These are phyloP conservation scores for Starmerella vitae DNA, from an alignment of 805 yeast genomes.

Conservation along the genomic window DNA sequence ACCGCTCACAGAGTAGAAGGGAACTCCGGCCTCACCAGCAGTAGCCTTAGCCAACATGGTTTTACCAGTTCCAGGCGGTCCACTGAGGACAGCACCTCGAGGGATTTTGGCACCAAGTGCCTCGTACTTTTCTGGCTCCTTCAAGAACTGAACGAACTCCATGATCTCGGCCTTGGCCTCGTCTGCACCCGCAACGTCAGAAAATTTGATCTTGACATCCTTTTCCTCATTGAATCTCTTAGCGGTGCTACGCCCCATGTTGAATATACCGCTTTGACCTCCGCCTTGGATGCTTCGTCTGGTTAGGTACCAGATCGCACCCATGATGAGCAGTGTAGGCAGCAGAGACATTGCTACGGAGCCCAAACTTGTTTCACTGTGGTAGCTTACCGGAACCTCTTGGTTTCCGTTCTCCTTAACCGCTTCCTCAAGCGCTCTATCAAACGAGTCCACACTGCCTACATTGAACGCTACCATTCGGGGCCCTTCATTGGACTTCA, in stretches of 20 bases:
- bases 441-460: conserved; percentile 83
- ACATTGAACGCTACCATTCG: conserved; percentile 50
- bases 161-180: conserved; percentile 95
- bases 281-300: conserved; percentile 57
- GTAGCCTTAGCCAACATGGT: conserved; percentile 94
- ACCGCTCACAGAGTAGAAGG: conserved; percentile 90
- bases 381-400: conserved; percentile 67
- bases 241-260: conserved; percentile 83
- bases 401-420: conserved; percentile 57
- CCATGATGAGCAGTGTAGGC: conserved; percentile 82
- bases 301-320: conserved; percentile 75
- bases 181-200: conserved; percentile 93
- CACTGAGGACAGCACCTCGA: conserved; percentile 91
- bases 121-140: conserved; percentile 82
- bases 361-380: conserved; percentile 53
- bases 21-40: conserved; percentile 98
- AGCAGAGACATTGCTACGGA: conserved; percentile 57
- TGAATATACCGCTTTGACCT: conserved; percentile 57
- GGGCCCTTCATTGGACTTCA: conserved; percentile 34
- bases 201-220: conserved; percentile 74
- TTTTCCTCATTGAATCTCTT: conserved; percentile 83
- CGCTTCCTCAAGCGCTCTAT: conserved; percentile 58
- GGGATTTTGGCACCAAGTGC: conserved; percentile 94
- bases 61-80: conserved; percentile 99
- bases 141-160: conserved; percentile 92